Conservation (phyloP, 208 protist genomes). For the Trypanosoma lewisi region DNA sequence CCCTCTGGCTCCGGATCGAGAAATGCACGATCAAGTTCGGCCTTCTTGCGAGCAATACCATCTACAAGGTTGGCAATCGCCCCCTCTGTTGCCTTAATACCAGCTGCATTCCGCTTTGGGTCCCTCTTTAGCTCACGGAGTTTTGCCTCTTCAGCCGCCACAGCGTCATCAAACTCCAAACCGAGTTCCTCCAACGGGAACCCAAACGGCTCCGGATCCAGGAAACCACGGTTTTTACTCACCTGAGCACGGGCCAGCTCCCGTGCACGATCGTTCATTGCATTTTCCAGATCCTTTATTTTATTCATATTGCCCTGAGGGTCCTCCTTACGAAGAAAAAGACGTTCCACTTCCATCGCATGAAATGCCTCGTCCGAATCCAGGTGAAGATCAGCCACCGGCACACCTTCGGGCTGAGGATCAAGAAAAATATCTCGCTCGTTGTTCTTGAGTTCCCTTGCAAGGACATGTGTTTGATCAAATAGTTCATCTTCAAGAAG, state of each 20-base stretch:
- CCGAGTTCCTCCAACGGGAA: slow-evolving; percentile 60
- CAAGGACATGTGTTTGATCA: slow-evolving; percentile 65
- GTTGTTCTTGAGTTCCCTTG: slow-evolving; percentile 51
- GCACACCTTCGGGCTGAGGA: slow-evolving; percentile 56
- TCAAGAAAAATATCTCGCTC: slow-evolving; percentile 77
- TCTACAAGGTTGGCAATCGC: slow-evolving; percentile 48
- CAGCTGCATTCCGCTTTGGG: slow-evolving; percentile 43
- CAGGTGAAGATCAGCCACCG: slow-evolving; percentile 50
- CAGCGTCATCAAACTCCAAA: slow-evolving; percentile 67
- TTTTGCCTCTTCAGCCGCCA: slow-evolving; percentile 41
- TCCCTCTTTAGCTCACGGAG: slow-evolving; percentile 60
- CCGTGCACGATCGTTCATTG: slow-evolving; percentile 52
- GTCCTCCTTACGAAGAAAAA: slow-evolving; percentile 51
- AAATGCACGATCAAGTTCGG: slow-evolving; percentile 54
- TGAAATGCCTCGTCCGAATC: slow-evolving; percentile 63
- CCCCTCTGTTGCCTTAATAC: slow-evolving; percentile 48
- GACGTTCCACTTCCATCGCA: slow-evolving; percentile 54
- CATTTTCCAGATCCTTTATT: slow-evolving; percentile 59
- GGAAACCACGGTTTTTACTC: slow-evolving; percentile 43
- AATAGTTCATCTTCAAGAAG: slow-evolving; percentile 42
- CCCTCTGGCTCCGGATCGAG: slow-evolving; percentile 66
- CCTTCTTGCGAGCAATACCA: slow-evolving; percentile 40
- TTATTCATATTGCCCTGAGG: slow-evolving; percentile 30
- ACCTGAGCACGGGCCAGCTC: slow-evolving; percentile 49
- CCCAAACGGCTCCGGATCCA: slow-evolving; percentile 64